Evolutionary conservation across 495 filamentous ascomycete species (phyloP).

Genomic region (Daldinia vernicosa): DNA sequence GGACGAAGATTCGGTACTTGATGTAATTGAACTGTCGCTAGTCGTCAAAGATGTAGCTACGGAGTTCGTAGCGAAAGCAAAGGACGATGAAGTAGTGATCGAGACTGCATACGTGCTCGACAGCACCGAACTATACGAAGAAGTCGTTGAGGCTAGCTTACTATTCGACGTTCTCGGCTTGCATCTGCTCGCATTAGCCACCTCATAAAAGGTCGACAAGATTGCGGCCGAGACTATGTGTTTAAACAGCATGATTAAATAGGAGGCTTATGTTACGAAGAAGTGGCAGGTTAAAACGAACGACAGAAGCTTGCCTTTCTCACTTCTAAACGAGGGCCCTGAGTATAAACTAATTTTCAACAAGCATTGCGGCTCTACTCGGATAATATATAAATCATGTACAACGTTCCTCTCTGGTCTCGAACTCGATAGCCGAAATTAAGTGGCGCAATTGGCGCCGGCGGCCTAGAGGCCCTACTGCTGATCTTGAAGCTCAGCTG

Average conservation of each 20-base stretch:
- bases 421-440: constrained; percentile 2
- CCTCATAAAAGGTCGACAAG: background rate
- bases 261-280: background rate
- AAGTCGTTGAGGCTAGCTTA: background rate
- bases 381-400: background rate
- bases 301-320: background rate
- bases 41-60: background rate
- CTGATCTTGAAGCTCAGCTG: background rate
- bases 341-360: background rate
- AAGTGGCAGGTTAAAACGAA: background rate
- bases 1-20: background rate
- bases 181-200: background rate
- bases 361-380: background rate
- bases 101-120: background rate
- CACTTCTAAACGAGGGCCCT: background rate
- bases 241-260: background rate
- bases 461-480: background rate
- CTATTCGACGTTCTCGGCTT: background rate
- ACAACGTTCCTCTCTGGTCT: background rate
- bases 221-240: background rate
- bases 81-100: background rate
- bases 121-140: background rate
- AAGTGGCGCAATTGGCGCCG: background rate
- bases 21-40: background rate
- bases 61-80: background rate